Conservation (phyloP, 1,284 basidiomycete species). For the Apiotrichum siamense region DNA sequence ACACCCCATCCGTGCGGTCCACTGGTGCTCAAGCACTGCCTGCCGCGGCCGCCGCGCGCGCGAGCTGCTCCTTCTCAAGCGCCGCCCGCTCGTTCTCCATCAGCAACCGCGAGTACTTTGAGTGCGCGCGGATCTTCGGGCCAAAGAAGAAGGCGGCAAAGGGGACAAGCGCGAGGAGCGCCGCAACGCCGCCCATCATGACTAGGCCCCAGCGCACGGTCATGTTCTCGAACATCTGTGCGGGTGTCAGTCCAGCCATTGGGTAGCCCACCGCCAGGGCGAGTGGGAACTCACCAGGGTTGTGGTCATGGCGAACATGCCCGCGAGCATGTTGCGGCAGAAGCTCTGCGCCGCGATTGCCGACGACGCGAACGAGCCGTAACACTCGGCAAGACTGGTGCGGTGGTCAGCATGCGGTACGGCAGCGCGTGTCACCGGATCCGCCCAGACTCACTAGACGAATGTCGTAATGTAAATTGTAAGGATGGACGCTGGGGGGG, state of each 20-base stretch:
- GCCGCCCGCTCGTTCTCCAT: slow-evolving; percentile 33
- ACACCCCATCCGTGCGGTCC: too few species aligned
- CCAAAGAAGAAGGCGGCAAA: slow-evolving; percentile 39
- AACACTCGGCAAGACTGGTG: slow-evolving; percentile 18
- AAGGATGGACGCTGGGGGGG: slow-evolving; percentile 8
- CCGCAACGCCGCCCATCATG: slow-evolving; percentile 15
- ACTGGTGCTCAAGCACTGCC: too few species aligned
- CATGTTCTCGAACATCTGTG: slow-evolving; percentile 17
- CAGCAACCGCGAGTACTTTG: slow-evolving; percentile 32
- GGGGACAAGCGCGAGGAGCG: slow-evolving; percentile 30
- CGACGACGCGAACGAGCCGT: slow-evolving; percentile 13
- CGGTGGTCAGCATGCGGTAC: too few species aligned
- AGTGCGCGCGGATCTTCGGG: slow-evolving; percentile 34
- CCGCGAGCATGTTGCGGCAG: slow-evolving; percentile 14
- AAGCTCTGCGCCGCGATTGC: slow-evolving; percentile 14
- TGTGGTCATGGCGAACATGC: slow-evolving; percentile 17
- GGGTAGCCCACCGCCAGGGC: too few species aligned
- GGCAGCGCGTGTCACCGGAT: too few species aligned
- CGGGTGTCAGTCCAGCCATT: too few species aligned
- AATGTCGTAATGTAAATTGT: slow-evolving; percentile 10
- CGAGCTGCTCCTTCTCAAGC: slow-evolving; percentile 10
- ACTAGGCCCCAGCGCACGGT: slow-evolving; percentile 14
- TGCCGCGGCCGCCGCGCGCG: too few species aligned
- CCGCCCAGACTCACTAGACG: too few species aligned
- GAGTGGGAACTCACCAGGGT: too few species aligned